phyloP scores from a whole-genome alignment of 179 eudicot genomes.

The Amaranthus tricolor region DNA sequence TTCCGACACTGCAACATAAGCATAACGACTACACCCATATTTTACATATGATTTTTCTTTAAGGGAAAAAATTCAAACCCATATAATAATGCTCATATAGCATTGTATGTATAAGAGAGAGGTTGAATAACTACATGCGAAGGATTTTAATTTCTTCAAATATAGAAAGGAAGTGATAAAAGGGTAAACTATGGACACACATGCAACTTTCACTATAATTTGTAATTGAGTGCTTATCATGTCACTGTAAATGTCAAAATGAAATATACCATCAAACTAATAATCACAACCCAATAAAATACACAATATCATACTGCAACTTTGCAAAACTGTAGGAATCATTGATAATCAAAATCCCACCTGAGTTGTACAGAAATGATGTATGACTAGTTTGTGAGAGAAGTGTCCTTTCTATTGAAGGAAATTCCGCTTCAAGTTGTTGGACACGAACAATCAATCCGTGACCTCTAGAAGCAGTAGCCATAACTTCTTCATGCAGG shows the following conservation, averaged over 20 bases:
- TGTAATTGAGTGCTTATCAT: background rate
- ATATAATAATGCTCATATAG: too few relatives aligned
- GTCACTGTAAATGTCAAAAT: background rate
- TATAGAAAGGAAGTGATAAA: background rate
- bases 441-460: conserved; percentile 75
- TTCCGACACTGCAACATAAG: too few relatives aligned
- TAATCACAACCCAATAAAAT: background rate
- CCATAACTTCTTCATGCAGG: conserved; percentile 92
- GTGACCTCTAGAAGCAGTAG: conserved; percentile 91
- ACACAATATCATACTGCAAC: conserved; percentile 11
- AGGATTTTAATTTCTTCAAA: background rate
- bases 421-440: conserved; percentile 87
- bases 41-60: too few relatives aligned
- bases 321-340: background rate
- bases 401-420: conserved; percentile 71
- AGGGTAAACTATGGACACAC: background rate
- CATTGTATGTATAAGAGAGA: background rate
- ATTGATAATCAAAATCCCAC: conserved; percentile 30
- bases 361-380: conserved; percentile 62
- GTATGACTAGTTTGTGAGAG: conserved; percentile 90
- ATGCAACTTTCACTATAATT: background rate
- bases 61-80: too few relatives aligned
- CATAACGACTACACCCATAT: too few relatives aligned
- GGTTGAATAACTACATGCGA: background rate
- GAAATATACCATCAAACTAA: background rate